A percentile compares a stretch with the other conserved stretches of the same genome.
phyloP scores from a whole-genome alignment of 495 filamentous ascomycete genomes.

The Tuber microsphaerosporum region DNA sequence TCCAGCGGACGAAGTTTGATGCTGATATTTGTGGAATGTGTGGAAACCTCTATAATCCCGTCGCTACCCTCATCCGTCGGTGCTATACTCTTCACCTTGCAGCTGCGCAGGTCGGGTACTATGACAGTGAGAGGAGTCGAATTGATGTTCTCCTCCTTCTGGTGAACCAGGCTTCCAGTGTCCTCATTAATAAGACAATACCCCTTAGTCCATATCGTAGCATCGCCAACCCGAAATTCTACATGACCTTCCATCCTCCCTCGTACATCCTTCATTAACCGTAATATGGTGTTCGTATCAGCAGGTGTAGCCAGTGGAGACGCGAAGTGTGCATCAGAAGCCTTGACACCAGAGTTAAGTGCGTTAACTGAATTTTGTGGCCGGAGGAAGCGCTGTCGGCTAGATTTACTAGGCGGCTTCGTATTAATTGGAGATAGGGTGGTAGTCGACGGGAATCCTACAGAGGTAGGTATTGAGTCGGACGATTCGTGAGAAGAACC shows the following conservation, averaged over 20 bases:
- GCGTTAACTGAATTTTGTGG: conserved; percentile 39
- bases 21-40: conserved; percentile 59
- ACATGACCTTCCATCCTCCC: conserved; percentile 65
- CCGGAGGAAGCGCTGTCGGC: conserved; percentile 35
- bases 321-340: conserved; percentile 29
- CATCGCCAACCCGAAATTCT: conserved; percentile 55
- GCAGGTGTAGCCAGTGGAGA: conserved; percentile 50
- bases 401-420: conserved; percentile 23
- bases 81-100: conserved; percentile 64
- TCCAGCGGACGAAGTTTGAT: conserved; percentile 69
- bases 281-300: conserved; percentile 57
- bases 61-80: conserved; percentile 57
- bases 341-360: conserved; percentile 23
- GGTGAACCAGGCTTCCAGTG: conserved; percentile 58
- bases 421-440: conserved; percentile 17
- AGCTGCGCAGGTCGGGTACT: conserved; percentile 79
- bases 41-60: conserved; percentile 70
- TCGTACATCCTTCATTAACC: conserved; percentile 61
- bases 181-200: conserved; percentile 63
- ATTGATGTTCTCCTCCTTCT: conserved; percentile 49
- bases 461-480: conserved; percentile 24
- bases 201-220: conserved; percentile 54
- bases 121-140: conserved; percentile 47
- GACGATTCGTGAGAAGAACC: conserved; percentile 25
- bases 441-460: conserved; percentile 39